phyloP scores from a whole-genome alignment of 129 eudicot species.

The Kitagawia praeruptora region DNA sequence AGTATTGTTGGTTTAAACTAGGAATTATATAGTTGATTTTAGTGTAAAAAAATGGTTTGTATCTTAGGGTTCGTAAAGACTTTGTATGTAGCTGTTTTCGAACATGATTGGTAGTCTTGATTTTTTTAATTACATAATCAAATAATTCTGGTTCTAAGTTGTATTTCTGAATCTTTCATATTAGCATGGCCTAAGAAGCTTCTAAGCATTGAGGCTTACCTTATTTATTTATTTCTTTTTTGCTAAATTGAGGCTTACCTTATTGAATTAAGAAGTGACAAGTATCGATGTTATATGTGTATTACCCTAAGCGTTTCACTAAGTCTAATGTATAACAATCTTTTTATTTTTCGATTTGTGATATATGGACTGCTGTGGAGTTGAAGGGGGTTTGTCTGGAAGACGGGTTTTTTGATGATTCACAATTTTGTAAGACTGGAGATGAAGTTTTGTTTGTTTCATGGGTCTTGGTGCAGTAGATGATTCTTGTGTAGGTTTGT shows the following conservation, averaged over 20 bases:
- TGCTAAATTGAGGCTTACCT: no score
- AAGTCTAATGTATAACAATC: background rate
- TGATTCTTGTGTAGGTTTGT: background rate
- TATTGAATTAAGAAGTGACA: no score
- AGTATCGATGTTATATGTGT: background rate
- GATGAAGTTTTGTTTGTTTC: background rate
- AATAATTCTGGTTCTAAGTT: background rate
- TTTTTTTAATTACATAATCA: no score
- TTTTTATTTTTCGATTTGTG: no score
- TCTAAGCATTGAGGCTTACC: background rate
- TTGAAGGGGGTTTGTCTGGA: background rate
- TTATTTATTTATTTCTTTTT: no score
- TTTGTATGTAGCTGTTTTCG: background rate
- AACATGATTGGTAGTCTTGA: background rate
- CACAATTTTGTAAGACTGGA: background rate
- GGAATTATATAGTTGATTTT: background rate
- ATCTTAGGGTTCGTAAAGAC: background rate
- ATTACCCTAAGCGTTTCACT: background rate
- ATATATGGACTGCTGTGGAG: background rate
- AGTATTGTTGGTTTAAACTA: background rate
- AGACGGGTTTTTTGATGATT: no score
- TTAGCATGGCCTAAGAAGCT: background rate
- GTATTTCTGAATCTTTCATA: no score
- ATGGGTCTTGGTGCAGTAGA: no score
- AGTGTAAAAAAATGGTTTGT: background rate